Conservation (phyloP, 768 basidiomycete genomes). For the Suillus sp. region DNA sequence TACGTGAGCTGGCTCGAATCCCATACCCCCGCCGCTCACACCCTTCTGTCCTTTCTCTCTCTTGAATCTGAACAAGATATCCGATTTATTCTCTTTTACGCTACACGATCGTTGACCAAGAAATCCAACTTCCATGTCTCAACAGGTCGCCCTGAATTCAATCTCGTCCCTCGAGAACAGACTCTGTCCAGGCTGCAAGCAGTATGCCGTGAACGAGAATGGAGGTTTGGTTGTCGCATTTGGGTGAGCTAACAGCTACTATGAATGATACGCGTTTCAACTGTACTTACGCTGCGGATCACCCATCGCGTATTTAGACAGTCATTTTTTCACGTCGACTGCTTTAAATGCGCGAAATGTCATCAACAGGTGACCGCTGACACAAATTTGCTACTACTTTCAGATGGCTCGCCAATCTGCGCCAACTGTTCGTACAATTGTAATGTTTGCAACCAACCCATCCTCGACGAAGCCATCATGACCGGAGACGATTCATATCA, state of each 20-base stretch:
- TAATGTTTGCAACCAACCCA: conserved; percentile 91
- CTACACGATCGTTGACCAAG: conserved; percentile 3
- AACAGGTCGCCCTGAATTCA: conserved; percentile 12
- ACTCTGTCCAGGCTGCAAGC: conserved; percentile 81
- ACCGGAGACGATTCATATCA: conserved; percentile 99
- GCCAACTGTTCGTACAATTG: conserved; percentile 93
- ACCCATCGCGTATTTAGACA: conserved; percentile 50
- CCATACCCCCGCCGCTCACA: conserved; percentile 12
- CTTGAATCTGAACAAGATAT: not conserved
- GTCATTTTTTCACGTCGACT: conserved; percentile 93
- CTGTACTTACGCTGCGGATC: conserved; percentile 14
- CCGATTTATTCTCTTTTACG: not conserved
- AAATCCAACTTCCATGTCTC: conserved; percentile 20
- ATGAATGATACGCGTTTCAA: conserved; percentile 10
- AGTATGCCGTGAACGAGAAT: conserved; percentile 75
- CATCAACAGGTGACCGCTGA: conserved; percentile 90
- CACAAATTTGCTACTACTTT: conserved; percentile 94
- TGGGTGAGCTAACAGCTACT: conserved; percentile 60
- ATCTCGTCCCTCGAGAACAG: conserved; percentile 49
- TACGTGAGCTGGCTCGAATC: conserved; percentile 12
- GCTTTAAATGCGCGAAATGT: conserved; percentile 98
- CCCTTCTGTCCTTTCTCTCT: conserved; percentile 8
- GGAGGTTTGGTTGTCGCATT: conserved; percentile 94
- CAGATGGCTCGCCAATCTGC: conserved; percentile 97
- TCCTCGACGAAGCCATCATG: conserved; percentile 99